Evolutionary conservation across 805 yeast species (phyloP).

Genomic region (Kluyveromyces lactis): DNA sequence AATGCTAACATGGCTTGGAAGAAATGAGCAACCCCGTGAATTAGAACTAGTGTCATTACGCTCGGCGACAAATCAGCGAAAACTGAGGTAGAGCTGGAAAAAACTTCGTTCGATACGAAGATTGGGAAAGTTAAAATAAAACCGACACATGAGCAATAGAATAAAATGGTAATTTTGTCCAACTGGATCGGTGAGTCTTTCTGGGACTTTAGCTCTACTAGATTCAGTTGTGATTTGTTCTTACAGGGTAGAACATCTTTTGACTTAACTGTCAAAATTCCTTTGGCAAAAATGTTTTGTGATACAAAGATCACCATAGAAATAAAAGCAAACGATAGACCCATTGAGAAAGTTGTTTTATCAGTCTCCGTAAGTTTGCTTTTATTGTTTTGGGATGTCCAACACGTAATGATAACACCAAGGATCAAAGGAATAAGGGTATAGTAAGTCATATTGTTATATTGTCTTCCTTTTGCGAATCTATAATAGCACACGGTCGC

Average conservation of each 20-base stretch:
- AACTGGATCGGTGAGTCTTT: slow-evolving; percentile 30
- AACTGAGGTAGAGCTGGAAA: slow-evolving; percentile 17
- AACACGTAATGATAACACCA: slow-evolving; percentile 81
- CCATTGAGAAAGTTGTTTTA: slow-evolving; percentile 18
- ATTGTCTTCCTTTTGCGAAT: slow-evolving; percentile 47
- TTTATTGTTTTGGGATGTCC: slow-evolving; percentile 25
- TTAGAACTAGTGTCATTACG: slow-evolving; percentile 33
- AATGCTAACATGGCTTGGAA: slow-evolving; percentile 67
- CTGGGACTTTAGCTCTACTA: slow-evolving; percentile 17
- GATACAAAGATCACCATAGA: slow-evolving; percentile 57
- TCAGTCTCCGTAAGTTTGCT: background rate
- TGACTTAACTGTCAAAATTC: slow-evolving; percentile 47
- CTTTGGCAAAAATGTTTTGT: slow-evolving; percentile 76
- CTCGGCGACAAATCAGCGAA: slow-evolving; percentile 21
- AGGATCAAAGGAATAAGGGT: slow-evolving; percentile 70
- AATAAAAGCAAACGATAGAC: slow-evolving; percentile 32
- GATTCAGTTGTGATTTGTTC: slow-evolving; percentile 10
- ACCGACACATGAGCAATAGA: slow-evolving; percentile 65
- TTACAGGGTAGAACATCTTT: slow-evolving; percentile 17
- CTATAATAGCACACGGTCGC: slow-evolving; percentile 78
- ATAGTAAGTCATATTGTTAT: slow-evolving; percentile 58
- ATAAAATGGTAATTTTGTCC: slow-evolving; percentile 63
- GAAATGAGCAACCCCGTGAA: slow-evolving; percentile 68
- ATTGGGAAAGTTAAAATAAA: slow-evolving; percentile 58
- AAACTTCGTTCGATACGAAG: slow-evolving; percentile 49